These are phyloP conservation scores for Aspergillus saccharolyticus DNA, from an alignment of 495 filamentous ascomycete genomes.

Conservation along the genomic window DNA sequence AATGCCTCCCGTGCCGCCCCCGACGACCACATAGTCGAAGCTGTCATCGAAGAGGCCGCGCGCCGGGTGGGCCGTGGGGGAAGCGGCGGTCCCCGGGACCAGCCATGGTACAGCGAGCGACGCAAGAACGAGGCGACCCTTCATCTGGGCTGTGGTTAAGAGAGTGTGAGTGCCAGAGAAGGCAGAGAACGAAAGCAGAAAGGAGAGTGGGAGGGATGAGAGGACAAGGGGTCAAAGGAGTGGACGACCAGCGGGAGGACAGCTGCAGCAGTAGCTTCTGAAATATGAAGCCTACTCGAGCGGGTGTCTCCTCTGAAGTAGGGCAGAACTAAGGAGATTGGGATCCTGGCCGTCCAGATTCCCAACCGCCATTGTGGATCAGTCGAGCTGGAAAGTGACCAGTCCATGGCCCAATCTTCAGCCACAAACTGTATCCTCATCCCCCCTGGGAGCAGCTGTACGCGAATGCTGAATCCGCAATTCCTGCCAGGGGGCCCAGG, in stretches of 20 bases:
- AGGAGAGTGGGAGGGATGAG: background rate
- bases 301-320: background rate
- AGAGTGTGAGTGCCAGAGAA: background rate
- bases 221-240: background rate
- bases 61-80: background rate
- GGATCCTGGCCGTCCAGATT: background rate
- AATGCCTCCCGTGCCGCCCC: slow-evolving; percentile 52
- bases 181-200: background rate
- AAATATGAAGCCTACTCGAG: background rate
- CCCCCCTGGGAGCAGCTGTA: background rate
- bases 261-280: background rate
- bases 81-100: background rate
- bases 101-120: slow-evolving; percentile 3
- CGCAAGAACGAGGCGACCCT: background rate
- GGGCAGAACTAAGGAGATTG: background rate
- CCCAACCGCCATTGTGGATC: background rate
- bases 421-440: background rate
- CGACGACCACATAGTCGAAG: slow-evolving; percentile 53
- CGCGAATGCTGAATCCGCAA: background rate
- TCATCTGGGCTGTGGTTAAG: background rate
- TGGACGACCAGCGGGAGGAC: no score
- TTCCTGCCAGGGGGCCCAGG: background rate
- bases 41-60: background rate
- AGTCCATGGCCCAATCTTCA: background rate
- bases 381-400: background rate